Conservation (phyloP, 106 monocot genomes). For the Alisma plantagoaquatica region DNA sequence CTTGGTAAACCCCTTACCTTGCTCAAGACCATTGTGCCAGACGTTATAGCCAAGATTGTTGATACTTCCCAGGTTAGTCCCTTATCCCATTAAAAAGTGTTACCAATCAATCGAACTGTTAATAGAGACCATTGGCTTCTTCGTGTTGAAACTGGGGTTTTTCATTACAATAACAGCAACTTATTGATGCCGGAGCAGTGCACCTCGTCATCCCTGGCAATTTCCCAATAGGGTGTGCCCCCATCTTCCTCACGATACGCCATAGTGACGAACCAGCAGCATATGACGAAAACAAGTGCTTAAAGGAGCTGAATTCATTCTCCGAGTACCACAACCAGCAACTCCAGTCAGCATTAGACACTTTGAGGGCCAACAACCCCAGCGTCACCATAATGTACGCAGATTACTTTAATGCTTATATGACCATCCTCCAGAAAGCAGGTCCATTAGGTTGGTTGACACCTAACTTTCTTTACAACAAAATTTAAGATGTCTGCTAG, state of each 20-base stretch:
- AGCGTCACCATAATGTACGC: conserved; percentile 7
- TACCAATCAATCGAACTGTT: too few species aligned
- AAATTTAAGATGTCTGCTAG: neutral
- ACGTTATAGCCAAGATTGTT: conserved; percentile 7
- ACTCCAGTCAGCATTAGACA: neutral
- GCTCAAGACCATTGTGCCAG: conserved; percentile 11
- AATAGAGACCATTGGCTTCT: too few species aligned
- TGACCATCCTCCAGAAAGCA: neutral
- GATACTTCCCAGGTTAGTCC: conserved; percentile 1
- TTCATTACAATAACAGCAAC: too few species aligned
- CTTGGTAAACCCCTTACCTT: neutral
- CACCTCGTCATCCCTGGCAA: conserved; percentile 15
- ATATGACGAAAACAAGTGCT: conserved; percentile 2
- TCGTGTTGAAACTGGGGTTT: too few species aligned
- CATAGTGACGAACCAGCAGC: neutral
- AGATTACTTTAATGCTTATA: conserved; percentile 13
- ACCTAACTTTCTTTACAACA: neutral
- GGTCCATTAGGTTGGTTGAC: neutral
- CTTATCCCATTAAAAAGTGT: too few species aligned
- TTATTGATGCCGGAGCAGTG: conserved; percentile 8
- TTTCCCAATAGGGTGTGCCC: conserved; percentile 21
- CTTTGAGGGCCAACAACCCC: neutral
- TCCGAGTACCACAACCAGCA: conserved; percentile 9
- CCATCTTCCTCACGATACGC: conserved; percentile 9
- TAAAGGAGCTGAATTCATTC: conserved; percentile 8